Evolutionary conservation across 2,329 filamentous ascomycete species (phyloP).

Genomic region (Phaeoacremonium minimum): DNA sequence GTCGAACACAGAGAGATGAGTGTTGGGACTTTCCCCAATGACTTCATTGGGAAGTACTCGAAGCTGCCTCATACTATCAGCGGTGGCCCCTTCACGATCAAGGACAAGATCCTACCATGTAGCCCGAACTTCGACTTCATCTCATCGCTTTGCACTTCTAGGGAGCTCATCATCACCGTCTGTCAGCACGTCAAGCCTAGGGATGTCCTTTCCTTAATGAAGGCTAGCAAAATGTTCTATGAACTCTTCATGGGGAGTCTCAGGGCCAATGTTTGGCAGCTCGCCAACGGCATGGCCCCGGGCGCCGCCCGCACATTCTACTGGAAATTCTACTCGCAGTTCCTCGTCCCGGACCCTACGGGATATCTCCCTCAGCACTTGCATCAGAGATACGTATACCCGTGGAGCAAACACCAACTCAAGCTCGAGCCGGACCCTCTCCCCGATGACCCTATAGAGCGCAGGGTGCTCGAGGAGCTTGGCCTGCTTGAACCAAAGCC

Average conservation of each 20-base stretch:
- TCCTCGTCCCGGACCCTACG: constrained; percentile 58
- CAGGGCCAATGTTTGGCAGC: constrained; percentile 43
- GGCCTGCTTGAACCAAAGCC: too few relatives aligned
- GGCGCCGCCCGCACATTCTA: constrained; percentile 54
- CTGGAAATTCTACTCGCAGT: constrained; percentile 52
- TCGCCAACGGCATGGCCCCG: constrained; percentile 52
- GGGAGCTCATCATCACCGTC: constrained; percentile 51
- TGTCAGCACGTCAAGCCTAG: constrained; percentile 43
- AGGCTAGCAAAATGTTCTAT: constrained; percentile 60
- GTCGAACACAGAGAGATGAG: too few relatives aligned
- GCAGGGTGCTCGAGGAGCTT: too few relatives aligned
- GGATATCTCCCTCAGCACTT: too few relatives aligned
- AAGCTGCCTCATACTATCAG: neutral
- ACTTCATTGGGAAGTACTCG: too few relatives aligned
- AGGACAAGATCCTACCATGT: constrained; percentile 6
- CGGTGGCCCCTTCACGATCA: constrained; percentile 1
- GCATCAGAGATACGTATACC: too few relatives aligned
- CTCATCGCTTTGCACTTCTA: constrained; percentile 33
- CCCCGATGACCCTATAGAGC: too few relatives aligned
- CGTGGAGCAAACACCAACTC: too few relatives aligned
- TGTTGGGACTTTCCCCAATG: too few relatives aligned
- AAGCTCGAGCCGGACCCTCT: too few relatives aligned
- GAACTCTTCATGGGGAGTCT: constrained; percentile 54
- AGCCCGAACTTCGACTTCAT: constrained; percentile 15
- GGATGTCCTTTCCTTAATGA: constrained; percentile 62